These are phyloP conservation scores for Debaryomyces castellii DNA, from an alignment of 805 yeast species.

Conservation along the genomic window DNA sequence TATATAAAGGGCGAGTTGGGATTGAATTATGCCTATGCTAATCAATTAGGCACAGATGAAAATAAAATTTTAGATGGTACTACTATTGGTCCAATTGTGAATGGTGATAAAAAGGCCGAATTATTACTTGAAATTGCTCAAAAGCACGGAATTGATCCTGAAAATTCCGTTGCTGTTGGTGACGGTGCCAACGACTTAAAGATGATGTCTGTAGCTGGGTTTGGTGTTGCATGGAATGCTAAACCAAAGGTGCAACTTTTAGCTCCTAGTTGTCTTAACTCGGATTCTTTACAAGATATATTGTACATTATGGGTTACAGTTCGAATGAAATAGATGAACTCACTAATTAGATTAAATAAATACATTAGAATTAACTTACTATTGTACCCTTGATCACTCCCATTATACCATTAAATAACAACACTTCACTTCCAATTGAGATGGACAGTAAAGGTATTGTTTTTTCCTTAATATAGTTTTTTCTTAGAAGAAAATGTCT, in stretches of 20 bases:
- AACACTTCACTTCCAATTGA: slow-evolving; percentile 67
- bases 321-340: slow-evolving; percentile 49
- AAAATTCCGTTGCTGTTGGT: slow-evolving; percentile 77
- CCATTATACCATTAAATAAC: slow-evolving; percentile 80
- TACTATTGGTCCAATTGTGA: slow-evolving; percentile 79
- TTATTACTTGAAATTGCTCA: slow-evolving; percentile 62
- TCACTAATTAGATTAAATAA: slow-evolving; percentile 12
- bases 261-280: slow-evolving; percentile 83
- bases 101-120: slow-evolving; percentile 80
- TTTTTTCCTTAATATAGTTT: slow-evolving; percentile 53
- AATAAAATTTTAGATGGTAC: slow-evolving; percentile 67
- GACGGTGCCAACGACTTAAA: slow-evolving; percentile 96
- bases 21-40: slow-evolving; percentile 89
- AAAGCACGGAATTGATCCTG: slow-evolving; percentile 51
- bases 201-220: slow-evolving; percentile 91
- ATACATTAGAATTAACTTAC: slow-evolving; percentile 12
- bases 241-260: slow-evolving; percentile 83
- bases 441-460: slow-evolving; percentile 46
- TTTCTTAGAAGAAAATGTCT: slow-evolving; percentile 62
- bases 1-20: slow-evolving; percentile 65
- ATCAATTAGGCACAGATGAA: slow-evolving; percentile 48
- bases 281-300: slow-evolving; percentile 69
- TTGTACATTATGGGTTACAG: slow-evolving; percentile 78
- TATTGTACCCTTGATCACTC: slow-evolving; percentile 64
- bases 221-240: slow-evolving; percentile 97